Conservation (phyloP, 352 stramenopile species). For the Pythium dissimile region DNA sequence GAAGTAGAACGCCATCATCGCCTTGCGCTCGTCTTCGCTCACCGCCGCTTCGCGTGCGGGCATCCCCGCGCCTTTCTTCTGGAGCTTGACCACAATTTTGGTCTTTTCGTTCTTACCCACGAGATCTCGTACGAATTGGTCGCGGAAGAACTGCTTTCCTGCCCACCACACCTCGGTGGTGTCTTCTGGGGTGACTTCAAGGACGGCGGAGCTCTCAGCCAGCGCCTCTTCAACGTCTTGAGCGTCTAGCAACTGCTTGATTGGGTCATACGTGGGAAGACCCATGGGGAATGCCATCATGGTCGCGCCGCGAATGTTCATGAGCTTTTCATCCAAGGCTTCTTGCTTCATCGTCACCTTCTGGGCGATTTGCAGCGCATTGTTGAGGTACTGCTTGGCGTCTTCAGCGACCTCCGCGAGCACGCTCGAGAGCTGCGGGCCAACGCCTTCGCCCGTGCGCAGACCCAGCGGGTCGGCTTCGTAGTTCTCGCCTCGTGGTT, state of each 20-base stretch:
- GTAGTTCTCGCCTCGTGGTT: conserved; percentile 79
- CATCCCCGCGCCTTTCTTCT: conserved; percentile 85
- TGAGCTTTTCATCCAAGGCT: conserved; percentile 89
- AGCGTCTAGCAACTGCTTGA: conserved; percentile 83
- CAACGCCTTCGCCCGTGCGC: conserved; percentile 87
- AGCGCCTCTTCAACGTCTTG: conserved; percentile 53
- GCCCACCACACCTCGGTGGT: conserved; percentile 94
- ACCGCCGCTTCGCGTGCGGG: conserved; percentile 80
- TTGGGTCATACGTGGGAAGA: conserved; percentile 87
- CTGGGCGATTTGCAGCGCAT: conserved; percentile 60
- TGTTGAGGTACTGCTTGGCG: conserved; percentile 69
- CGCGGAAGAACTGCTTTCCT: conserved; percentile 93
- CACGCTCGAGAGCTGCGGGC: conserved; percentile 73
- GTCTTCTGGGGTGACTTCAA: conserved; percentile 78
- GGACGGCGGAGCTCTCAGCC: conserved; percentile 58
- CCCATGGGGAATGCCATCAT: conserved; percentile 96
- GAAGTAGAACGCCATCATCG: conserved; percentile 97
- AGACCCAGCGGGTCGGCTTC: conserved; percentile 80
- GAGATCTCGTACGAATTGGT: conserved; percentile 87
- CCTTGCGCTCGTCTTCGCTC: conserved; percentile 94
- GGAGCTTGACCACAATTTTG: conserved; percentile 89
- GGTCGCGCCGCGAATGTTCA: conserved; percentile 89
- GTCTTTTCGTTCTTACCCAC: conserved; percentile 97
- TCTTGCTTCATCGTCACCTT: conserved; percentile 55
- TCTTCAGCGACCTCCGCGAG: conserved; percentile 75